These are phyloP conservation scores for Chlamydomonas sp. DNA, from an alignment of 139 green algal genomes.

Conservation along the genomic window DNA sequence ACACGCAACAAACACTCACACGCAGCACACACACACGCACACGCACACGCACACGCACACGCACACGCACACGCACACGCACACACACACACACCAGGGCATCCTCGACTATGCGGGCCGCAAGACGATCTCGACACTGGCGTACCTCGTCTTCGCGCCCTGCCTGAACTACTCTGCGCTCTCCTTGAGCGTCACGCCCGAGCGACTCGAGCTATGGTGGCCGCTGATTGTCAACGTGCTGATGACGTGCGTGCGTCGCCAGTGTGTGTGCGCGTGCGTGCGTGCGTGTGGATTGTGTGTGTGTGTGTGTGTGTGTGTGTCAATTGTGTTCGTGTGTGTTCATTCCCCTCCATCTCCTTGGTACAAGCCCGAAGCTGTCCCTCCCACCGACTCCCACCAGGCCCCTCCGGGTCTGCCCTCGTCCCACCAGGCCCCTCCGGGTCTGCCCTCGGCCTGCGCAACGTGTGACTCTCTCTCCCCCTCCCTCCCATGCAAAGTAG, in stretches of 20 bases:
- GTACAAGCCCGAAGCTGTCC: no score
- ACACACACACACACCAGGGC: not conserved
- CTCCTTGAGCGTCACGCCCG: not conserved
- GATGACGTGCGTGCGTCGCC: not conserved
- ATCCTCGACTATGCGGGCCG: conserved; percentile 5
- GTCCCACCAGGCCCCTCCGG: no score
- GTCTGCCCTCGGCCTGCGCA: no score
- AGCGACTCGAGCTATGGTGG: conserved; percentile 4
- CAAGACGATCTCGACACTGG: not conserved
- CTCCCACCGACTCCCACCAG: no score
- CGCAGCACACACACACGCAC: not conserved
- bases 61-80: not conserved
- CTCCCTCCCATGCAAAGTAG: no score
- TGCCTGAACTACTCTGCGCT: conserved; percentile 10
- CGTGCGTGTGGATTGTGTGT: no score
- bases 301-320: no score
- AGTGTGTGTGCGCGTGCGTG: no score
- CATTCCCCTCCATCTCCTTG: no score
- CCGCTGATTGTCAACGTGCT: conserved; percentile 10
- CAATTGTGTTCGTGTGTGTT: no score
- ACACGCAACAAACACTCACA: not conserved
- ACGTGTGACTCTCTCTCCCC: no score
- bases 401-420: no score
- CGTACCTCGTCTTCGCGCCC: conserved; percentile 8
- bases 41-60: not conserved